Conservation (phyloP, 331 rosid species). For the Rosa hybrid region DNA sequence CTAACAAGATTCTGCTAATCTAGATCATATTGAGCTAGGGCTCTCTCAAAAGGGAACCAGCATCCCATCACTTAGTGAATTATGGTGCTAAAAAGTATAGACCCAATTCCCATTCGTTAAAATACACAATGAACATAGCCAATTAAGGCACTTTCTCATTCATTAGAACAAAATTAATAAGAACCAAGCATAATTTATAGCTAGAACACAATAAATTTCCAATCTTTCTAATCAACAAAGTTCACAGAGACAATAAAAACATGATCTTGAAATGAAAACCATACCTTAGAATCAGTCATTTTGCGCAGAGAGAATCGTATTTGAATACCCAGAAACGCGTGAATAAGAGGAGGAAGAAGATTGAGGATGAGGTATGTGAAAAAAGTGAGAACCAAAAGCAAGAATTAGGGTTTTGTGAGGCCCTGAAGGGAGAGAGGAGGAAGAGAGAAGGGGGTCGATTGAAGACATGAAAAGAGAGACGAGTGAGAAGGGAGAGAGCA, state of each 20-base stretch:
- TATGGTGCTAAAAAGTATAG: neutral
- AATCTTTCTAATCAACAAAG: neutral
- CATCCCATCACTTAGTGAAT: too few species aligned
- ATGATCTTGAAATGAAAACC: neutral
- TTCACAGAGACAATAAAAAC: neutral
- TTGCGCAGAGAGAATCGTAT: constrained; percentile 11
- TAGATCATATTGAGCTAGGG: neutral
- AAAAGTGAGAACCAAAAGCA: constrained; percentile 34
- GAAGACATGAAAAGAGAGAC: constrained; percentile 76
- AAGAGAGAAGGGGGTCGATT: constrained; percentile 37
- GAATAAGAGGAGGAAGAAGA: constrained; percentile 26
- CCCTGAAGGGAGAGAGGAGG: constrained; percentile 65
- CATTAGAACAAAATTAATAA: neutral
- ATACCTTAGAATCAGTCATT: constrained; percentile 66
- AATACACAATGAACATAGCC: neutral
- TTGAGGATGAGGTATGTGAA: constrained; percentile 25
- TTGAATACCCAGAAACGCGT: constrained; percentile 16
- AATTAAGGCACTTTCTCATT: neutral
- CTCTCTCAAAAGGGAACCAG: too few species aligned
- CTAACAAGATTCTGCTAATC: neutral
- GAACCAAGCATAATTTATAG: neutral
- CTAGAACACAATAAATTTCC: neutral
- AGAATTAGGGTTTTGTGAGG: constrained; percentile 61
- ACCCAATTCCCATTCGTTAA: neutral
- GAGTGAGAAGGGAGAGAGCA: constrained; percentile 55